phyloP scores from a whole-genome alignment of 306 rosid genomes.

The Prunus kanzakura region DNA sequence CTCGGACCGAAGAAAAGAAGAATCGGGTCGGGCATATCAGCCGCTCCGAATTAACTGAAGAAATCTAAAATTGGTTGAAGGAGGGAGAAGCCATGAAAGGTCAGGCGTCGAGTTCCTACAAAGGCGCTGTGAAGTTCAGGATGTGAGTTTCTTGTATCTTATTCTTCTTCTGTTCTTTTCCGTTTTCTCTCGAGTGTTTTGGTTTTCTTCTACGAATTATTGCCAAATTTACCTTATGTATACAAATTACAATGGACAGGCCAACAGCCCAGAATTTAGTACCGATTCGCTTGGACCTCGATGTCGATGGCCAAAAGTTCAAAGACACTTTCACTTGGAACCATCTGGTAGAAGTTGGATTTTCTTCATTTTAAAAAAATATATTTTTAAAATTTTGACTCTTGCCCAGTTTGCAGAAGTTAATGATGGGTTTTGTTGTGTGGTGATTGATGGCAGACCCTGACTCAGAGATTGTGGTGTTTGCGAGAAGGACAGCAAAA shows the following conservation, averaged over 20 bases:
- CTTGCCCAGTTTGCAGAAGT: neutral
- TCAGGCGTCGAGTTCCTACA: constrained; percentile 45
- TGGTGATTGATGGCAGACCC: constrained; percentile 45
- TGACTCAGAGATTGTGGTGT: constrained; percentile 70
- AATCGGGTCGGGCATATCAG: neutral
- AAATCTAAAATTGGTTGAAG: neutral
- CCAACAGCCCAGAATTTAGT: constrained; percentile 71
- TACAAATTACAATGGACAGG: constrained; percentile 25
- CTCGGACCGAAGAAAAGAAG: neutral
- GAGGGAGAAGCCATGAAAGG: constrained; percentile 48
- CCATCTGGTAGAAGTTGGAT: constrained; percentile 53
- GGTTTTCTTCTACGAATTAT: neutral
- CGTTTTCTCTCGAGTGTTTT: neutral
- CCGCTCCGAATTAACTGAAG: neutral
- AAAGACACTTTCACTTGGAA: constrained; percentile 95
- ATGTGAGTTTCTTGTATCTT: constrained; percentile 39
- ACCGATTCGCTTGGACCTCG: constrained; percentile 74
- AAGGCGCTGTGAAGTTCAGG: constrained; percentile 63
- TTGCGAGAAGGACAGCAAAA: constrained; percentile 77
- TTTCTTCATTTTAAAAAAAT: neutral
- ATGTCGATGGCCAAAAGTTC: constrained; percentile 68
- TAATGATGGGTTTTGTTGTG: neutral
- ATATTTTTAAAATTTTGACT: constrained; percentile 2
- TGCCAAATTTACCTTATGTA: neutral
- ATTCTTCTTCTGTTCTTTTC: too few species aligned